These are phyloP conservation scores for Nakataea oryzae DNA, from an alignment of 2,329 filamentous ascomycete genomes.

Conservation along the genomic window DNA sequence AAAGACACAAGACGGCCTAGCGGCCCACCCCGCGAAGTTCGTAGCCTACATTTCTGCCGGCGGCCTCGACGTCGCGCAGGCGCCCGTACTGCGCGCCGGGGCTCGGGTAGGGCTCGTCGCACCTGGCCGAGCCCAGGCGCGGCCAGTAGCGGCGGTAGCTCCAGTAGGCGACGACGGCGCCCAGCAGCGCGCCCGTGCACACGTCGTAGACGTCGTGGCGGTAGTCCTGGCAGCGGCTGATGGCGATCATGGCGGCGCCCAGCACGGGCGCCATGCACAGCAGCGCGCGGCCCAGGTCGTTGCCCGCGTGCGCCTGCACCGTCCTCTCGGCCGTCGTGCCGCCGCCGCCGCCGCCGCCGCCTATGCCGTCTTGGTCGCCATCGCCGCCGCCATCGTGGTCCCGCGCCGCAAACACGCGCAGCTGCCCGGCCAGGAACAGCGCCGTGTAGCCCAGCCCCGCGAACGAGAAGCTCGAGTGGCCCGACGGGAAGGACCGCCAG, in stretches of 20 bases:
- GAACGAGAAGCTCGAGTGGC: slow-evolving; percentile 72
- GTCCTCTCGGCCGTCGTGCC: neutral
- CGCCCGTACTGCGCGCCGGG: slow-evolving; percentile 27
- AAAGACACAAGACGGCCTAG: slow-evolving; percentile 14
- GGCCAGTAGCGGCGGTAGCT: slow-evolving; percentile 58
- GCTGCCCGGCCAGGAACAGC: slow-evolving; percentile 58
- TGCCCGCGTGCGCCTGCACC: slow-evolving; percentile 15
- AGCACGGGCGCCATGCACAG: slow-evolving; percentile 48
- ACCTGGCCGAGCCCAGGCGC: slow-evolving; percentile 36
- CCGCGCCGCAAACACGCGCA: slow-evolving; percentile 40
- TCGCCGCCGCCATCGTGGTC: neutral
- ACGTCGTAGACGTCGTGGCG: slow-evolving; percentile 64
- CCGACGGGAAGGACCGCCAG: slow-evolving; percentile 74
- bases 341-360: slow-evolving; percentile 12
- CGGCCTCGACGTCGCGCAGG: slow-evolving; percentile 44
- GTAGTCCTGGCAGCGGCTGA: slow-evolving; percentile 60
- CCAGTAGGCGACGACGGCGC: slow-evolving; percentile 51
- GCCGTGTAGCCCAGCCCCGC: slow-evolving; percentile 66
- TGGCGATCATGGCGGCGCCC: slow-evolving; percentile 56
- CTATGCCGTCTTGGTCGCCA: slow-evolving; percentile 21
- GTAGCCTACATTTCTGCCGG: slow-evolving; percentile 25
- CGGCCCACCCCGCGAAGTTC: slow-evolving; percentile 9
- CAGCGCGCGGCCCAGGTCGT: slow-evolving; percentile 43
- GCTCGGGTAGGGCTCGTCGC: slow-evolving; percentile 46
- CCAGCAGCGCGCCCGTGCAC: slow-evolving; percentile 48